Base-by-base conservation (phyloP, 2,329 filamentous ascomycete genomes). In the Colletotrichum orchidophilum region DNA sequence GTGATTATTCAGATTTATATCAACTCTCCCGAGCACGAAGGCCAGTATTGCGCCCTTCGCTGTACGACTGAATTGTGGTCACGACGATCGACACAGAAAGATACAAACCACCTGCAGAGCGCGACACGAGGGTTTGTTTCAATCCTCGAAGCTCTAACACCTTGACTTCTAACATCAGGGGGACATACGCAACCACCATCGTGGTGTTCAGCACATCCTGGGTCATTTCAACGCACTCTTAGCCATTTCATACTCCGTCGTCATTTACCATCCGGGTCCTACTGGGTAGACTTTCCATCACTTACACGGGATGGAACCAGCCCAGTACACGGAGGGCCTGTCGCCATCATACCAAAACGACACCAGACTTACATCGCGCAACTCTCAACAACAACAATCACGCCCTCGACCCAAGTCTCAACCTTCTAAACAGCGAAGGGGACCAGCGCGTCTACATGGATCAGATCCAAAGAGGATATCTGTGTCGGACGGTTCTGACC, bases 101-200 rank as follows among this genome's bases (percentile, higher is more conserved):
- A 59, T 27, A 63, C 42, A 59, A 54, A 26, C 58, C 58, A 55
- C 31, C 42, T 68, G 46, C 55, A 24, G 53, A 49, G 33, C 64
- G 53, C 52, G 58, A 55, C 58, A 68, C 64, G 69, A 71, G 69
- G 33, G 64, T 71, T 71, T 68, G 58, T 71, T 71, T 71, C 64
- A 68, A 71, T 58, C 29, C 24, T 49, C 18, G 27, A 31, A 35
- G 53, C 64, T 68, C 46, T 63, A 58, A 71, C 68, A 68, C 54
- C 39, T 68, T 58, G 49, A 42, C 50, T 68, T 59, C 26, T 66
- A 58, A 15, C 31, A 59, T 71, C 53, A 46, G 64, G 58, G 33
- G 39, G 21, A 68, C 68, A 54, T 63, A 68, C 68, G 68, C 68
- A 53, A 63, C 33, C 31, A 42, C 33, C 42, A 27, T 50, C 33